Base-by-base conservation (phyloP, 306 rosid species). In the Ziziphus jujuba region DNA sequence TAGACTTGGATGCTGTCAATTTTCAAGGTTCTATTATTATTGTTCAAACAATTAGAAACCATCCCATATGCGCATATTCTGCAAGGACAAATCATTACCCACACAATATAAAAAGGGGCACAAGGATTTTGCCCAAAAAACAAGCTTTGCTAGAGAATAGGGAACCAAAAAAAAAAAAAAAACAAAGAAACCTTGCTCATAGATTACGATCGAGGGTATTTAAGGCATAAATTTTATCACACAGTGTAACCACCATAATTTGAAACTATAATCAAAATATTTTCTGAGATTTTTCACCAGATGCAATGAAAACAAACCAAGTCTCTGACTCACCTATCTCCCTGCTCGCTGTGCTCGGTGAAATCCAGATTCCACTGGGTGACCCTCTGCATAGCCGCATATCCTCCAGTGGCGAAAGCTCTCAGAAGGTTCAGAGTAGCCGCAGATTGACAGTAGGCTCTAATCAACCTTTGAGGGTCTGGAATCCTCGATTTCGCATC, bases 311-410 rank as follows among this genome's bases (percentile, higher is more conserved):
- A n/a, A n/a, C 24, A 52, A 33, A n/a, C n/a, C n/a, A 21, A 19
- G 34, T 34, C 17, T 6, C 15, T 13, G 9, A 23, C 23, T 40
- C 74, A 93, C 98, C 97, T 90, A 56, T 93, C 99, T 40, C 96
- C 99, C 65, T 93, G 98, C 70, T 93, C 99, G 67, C 97, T 93
- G 28, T 82, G 89, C 66, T 90, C 84, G 0, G 99, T 82, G 83
- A 93, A 93, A 80, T 93, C 99, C 90, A 93, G 72, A 76, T 93
- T 93, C 99, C 99, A 93, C 25, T 93, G 99, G 25, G 90, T 88
- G 44, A 93, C 95, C 80, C 99, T 84, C 74, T 90, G 99, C 97
- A 93, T 93, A 72, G 97, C 97, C 45, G 99, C 99, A 52, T 93
- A 93, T 3, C 99, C 99, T 38, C 97, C 99, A 0, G 99, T 93